Conservation (phyloP, 768 basidiomycete genomes). For the Boletellus ananiceps region DNA sequence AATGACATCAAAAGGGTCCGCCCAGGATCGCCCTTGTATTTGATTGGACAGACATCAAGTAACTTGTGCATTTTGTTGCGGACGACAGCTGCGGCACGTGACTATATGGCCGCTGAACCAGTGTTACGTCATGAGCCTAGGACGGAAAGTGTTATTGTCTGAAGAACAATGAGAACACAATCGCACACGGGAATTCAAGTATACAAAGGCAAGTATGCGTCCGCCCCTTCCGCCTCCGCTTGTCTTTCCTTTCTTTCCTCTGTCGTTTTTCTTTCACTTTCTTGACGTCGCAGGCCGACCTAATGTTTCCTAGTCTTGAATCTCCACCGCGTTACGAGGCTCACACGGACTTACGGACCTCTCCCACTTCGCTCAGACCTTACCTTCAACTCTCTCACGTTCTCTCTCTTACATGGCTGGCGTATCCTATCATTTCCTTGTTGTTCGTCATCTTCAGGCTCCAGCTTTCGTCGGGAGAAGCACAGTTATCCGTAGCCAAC, state of each 20-base stretch:
- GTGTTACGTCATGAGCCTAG: conserved; percentile 11
- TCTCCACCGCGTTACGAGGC: conserved; percentile 56
- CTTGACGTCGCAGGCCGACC: conserved; percentile 38
- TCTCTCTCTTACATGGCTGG: conserved; percentile 85
- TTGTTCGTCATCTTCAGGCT: conserved; percentile 84
- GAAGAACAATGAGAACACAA: conserved; percentile 28
- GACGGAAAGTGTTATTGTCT: conserved; percentile 29
- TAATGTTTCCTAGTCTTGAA: conserved; percentile 29
- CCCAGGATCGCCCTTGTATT: no score
- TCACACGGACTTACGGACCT: conserved; percentile 32
- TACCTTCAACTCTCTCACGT: conserved; percentile 82
- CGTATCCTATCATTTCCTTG: conserved; percentile 86
- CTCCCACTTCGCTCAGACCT: conserved; percentile 53
- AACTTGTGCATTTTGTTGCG: no score
- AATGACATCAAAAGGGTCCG: no score
- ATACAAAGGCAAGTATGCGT: conserved; percentile 24
- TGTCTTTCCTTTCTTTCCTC: conserved; percentile 9
- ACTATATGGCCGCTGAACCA: background rate
- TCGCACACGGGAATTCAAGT: conserved; percentile 5
- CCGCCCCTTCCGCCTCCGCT: conserved; percentile 5
- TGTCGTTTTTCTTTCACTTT: conserved; percentile 8
- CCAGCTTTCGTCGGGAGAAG: conserved; percentile 63
- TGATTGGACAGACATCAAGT: no score
- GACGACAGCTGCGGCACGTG: conserved; percentile 1
- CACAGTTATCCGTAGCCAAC: conserved; percentile 60